Evolutionary conservation across 2,329 filamentous ascomycete genomes (phyloP), one percentile per base, ranked within the genome.

Genomic region (Cladosporium colombiae): DNA sequence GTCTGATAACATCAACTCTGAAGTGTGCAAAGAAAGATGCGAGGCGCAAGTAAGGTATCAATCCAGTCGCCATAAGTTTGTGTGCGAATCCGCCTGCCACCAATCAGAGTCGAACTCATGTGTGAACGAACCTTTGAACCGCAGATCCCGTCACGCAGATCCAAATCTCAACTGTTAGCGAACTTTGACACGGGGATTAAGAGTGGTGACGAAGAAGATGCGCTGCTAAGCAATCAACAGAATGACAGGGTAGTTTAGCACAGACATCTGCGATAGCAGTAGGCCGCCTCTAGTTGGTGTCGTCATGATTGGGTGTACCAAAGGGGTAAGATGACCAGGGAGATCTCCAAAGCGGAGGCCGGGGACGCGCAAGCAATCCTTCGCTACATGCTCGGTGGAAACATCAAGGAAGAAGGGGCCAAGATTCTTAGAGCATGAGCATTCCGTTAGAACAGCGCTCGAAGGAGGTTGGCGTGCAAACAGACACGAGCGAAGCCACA

Each of bases 291-390:
- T 57, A 40, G 55, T 18, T 3, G 29, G 25, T 37, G 55, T 44
- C 33, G 56, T 59, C 56, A 27, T 25, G 33, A 31, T 27, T 14
- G 13, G 3, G 13, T 14, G 33, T 35, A 35, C 33, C 11, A 40
- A 59, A 29, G 56, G 29, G 35, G 56, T 1, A 59, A 25, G 23
- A 8, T 18, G 56, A 46, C 55, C 25, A 25, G 56, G 56, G 23
- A 18, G 56, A 59, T 59, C 56, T 29, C 14, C 5, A 4, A 27
- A 27, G 33, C 55, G 55, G 31, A 40, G 37, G 56, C 10, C 21
- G 56, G 56, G 56, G 56, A 59, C 56, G 56, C 56, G 56, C 56
- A 59, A 59, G 56, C 56, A 59, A 59, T 59, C 7, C 56, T 14
- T 18, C 37, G 14, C 21, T 23, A 40, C 33, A 44, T 44, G 37